Base-by-base conservation (phyloP, 2,329 filamentous ascomycete species). In the Aspergillus felis region DNA sequence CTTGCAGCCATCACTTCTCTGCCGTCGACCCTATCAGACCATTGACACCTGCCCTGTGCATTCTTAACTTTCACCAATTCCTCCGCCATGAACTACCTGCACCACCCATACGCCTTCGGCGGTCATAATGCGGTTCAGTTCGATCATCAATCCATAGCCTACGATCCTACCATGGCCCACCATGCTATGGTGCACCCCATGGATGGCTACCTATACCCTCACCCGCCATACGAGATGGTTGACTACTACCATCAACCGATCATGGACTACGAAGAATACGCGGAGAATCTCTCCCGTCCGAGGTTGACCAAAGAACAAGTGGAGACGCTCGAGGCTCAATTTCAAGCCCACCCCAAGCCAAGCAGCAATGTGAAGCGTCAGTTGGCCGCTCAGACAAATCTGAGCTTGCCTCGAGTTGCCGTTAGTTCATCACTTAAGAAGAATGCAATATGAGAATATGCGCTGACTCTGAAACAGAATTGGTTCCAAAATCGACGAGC, bases 401-500 rank as follows among this genome's bases (percentile, higher is more conserved):
- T 81, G 49, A 79, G 77, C 54, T 68, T 80, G 46, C 77, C 76
- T 44, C 74, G 79, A 55, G 79, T 81, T 63, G 78, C 79, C 57
- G 79, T 81, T 71, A 60, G 78, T 76, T 50, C 56, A 50, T 25
- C 41, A 12, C 35, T 47, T 35, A 29, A 42, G 4, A 44, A 41
- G 22, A 8, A 41, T 52, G 46, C 59, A 57, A 50, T n/a, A 6
- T 47, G 35, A 50, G 66, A 22, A 22, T 22, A 17, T 35, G 3
- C 41, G 49, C 60, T 62, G 61, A 58, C 59, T 53, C 32, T 20
- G 20, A 57, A 57, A 46, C 58, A 81, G 79, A 81, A 81, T 60
- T 81, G 79, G 79, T 81, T 81, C 64, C 79, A 81, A 61, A 81
- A 81, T 61, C 75, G 79, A 58, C 76, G 79, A 50, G 79, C 79